phyloP scores from a whole-genome alignment of 2,329 filamentous ascomycete species.

The Colletotrichum truncatum region DNA sequence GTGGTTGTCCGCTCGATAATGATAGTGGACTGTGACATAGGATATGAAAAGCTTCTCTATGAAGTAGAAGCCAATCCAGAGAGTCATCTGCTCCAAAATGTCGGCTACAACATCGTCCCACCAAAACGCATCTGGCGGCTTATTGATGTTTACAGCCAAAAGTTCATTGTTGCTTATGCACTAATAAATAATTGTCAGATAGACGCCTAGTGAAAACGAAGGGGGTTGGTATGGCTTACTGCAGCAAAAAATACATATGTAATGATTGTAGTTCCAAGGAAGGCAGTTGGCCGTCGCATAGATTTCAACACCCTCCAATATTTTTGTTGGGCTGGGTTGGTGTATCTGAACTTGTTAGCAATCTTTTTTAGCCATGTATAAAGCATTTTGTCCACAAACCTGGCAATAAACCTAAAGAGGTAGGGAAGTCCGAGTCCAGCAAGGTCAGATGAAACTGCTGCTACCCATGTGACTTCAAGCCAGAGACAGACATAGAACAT shows the following conservation, averaged over 20 bases:
- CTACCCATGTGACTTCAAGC: slow-evolving; percentile 34
- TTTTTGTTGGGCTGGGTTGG: slow-evolving; percentile 38
- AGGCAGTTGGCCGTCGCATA: slow-evolving; percentile 35
- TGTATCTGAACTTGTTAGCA: slow-evolving; percentile 32
- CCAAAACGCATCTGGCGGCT: not conserved
- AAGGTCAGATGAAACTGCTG: slow-evolving; percentile 30
- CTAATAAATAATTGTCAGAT: not conserved
- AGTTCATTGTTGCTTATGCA: slow-evolving; percentile 29
- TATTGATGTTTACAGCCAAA: slow-evolving; percentile 31
- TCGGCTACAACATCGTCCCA: slow-evolving; percentile 22
- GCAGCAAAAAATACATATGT: slow-evolving; percentile 27
- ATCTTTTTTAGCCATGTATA: too few relatives aligned
- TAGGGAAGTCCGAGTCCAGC: slow-evolving; percentile 35
- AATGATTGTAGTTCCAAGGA: slow-evolving; percentile 30
- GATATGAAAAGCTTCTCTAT: slow-evolving; percentile 39
- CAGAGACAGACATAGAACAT: slow-evolving; percentile 36
- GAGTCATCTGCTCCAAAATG: slow-evolving; percentile 6
- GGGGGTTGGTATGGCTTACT: slow-evolving; percentile 4
- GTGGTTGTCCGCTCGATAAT: slow-evolving; percentile 35
- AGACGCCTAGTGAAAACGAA: not conserved
- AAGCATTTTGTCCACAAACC: too few relatives aligned
- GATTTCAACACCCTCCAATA: slow-evolving; percentile 39
- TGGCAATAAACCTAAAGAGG: slow-evolving; percentile 36
- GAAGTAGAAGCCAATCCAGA: slow-evolving; percentile 39
- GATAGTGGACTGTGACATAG: slow-evolving; percentile 41